A percentile compares a stretch with the other conserved stretches of the same genome.
phyloP scores from a whole-genome alignment of 768 basidiomycete species.

The Dioszegia crocea region DNA sequence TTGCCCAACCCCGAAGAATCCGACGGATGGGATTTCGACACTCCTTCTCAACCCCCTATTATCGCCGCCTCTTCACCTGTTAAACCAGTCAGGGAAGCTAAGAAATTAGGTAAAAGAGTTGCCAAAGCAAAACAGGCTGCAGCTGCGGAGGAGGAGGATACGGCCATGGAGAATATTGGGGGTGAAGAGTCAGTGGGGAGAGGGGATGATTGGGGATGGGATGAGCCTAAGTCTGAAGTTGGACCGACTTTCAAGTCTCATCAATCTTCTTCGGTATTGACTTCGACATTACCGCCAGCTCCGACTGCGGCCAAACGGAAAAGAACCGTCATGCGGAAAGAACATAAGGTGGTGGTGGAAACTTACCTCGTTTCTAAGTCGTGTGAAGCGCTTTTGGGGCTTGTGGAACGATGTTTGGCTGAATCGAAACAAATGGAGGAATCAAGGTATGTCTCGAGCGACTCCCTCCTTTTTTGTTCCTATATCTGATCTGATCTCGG shows the following conservation, averaged over 20 bases:
- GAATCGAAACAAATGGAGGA: conserved; percentile 56
- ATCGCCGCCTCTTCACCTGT: conserved; percentile 49
- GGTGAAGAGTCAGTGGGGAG: not conserved
- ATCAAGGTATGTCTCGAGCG: conserved; percentile 50
- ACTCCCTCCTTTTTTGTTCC: not conserved
- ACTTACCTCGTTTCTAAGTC: conserved; percentile 31
- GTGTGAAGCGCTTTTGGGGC: conserved; percentile 27
- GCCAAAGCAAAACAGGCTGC: conserved; percentile 28
- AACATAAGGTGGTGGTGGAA: conserved; percentile 22
- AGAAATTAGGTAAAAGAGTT: conserved; percentile 39
- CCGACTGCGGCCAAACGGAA: not conserved
- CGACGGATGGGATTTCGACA: conserved; percentile 74
- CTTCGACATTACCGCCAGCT: not conserved
- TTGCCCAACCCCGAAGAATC: conserved; percentile 47
- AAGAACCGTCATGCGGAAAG: conserved; percentile 21
- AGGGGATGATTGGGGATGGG: conserved; percentile 21
- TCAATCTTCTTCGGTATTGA: no score
- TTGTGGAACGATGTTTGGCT: conserved; percentile 25
- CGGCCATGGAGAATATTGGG: not conserved
- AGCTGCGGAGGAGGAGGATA: not conserved
- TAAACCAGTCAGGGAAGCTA: conserved; percentile 64
- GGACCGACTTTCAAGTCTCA: no score
- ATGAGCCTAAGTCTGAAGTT: conserved; percentile 5
- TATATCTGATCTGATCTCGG: no score
- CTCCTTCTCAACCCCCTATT: conserved; percentile 18